Percentiles rank a stretch among this genome's conserved stretches.
Evolutionary conservation across 768 basidiomycete species (phyloP).

Genomic region (Serendipita indica): DNA sequence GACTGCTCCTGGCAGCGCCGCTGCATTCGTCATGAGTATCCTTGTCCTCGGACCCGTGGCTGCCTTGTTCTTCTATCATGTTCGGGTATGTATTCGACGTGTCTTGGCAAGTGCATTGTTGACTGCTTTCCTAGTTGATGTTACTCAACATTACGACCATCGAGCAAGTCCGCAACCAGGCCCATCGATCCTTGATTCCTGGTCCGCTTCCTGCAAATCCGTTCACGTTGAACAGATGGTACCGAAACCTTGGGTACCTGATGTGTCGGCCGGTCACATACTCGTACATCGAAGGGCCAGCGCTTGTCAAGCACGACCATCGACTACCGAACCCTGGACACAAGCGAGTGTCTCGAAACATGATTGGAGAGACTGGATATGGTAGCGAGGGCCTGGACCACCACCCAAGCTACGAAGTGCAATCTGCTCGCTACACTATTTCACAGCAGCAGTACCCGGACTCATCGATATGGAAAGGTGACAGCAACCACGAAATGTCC

Average conservation of each 20-base stretch:
- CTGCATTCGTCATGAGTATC: slow-evolving; percentile 60
- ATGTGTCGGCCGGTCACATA: slow-evolving; percentile 68
- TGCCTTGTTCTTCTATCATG: slow-evolving; percentile 69
- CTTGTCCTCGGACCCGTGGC: slow-evolving; percentile 69
- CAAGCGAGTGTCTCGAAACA: slow-evolving; percentile 13
- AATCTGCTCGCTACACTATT: no score
- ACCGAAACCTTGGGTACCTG: slow-evolving; percentile 56
- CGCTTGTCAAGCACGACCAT: slow-evolving; percentile 51
- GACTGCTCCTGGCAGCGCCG: slow-evolving; percentile 58
- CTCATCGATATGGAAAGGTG: slow-evolving; percentile 6
- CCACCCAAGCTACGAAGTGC: not conserved
- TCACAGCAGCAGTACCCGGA: no score
- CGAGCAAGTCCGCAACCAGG: slow-evolving; percentile 86
- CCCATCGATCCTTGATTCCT: slow-evolving; percentile 52
- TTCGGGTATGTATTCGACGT: slow-evolving; percentile 44
- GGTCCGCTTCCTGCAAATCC: slow-evolving; percentile 62
- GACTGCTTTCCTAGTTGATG: slow-evolving; percentile 37
- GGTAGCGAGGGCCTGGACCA: not conserved
- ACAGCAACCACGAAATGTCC: not conserved
- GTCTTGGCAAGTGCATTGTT: slow-evolving; percentile 13
- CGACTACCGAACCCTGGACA: slow-evolving; percentile 61
- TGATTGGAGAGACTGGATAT: not conserved
- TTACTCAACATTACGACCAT: slow-evolving; percentile 88
- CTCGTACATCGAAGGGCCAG: slow-evolving; percentile 61
- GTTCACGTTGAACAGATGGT: slow-evolving; percentile 68